Evolutionary conservation across 164 flowering plant species (phyloP).

Genomic region (Tinospora cordifolia): DNA sequence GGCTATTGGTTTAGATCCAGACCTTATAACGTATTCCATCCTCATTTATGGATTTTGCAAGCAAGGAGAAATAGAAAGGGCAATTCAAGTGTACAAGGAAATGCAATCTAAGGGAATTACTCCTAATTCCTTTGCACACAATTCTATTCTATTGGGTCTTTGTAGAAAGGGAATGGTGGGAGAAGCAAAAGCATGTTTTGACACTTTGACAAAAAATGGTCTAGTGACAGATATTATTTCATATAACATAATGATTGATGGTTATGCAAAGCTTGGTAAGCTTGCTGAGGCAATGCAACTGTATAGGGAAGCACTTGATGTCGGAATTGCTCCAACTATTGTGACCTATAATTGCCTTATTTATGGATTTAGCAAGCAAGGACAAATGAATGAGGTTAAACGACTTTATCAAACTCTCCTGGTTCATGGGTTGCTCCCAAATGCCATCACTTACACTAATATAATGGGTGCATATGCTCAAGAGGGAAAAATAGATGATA

Average conservation of each 20-base stretch:
- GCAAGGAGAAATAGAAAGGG: conserved; percentile 43
- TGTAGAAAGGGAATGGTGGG: conserved; percentile 43
- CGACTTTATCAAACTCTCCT: conserved; percentile 28
- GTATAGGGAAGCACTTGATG: conserved; percentile 28
- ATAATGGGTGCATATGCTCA: conserved; percentile 63
- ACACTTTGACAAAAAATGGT: conserved; percentile 25
- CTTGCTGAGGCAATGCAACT: conserved; percentile 39
- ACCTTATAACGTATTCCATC: conserved; percentile 47
- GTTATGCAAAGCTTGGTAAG: conserved; percentile 52
- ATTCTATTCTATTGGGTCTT: conserved; percentile 41
- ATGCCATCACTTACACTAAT: conserved; percentile 52
- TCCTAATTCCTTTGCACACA: conserved; percentile 36
- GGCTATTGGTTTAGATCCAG: conserved; percentile 39
- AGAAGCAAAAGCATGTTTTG: conserved; percentile 53
- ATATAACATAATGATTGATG: conserved; percentile 68
- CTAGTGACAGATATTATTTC: conserved; percentile 30
- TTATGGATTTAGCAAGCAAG: conserved; percentile 54
- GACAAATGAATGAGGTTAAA: conserved; percentile 38
- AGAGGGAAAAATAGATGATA: conserved; percentile 26
- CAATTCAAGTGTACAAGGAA: conserved; percentile 35
- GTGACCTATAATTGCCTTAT: conserved; percentile 69
- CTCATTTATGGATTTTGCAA: conserved; percentile 65
- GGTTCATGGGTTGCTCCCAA: conserved; percentile 44
- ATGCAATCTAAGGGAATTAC: conserved; percentile 39
- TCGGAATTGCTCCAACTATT: conserved; percentile 49